phyloP scores from a whole-genome alignment of 2,329 filamentous ascomycete species.

The Epicoccum sorghinum region DNA sequence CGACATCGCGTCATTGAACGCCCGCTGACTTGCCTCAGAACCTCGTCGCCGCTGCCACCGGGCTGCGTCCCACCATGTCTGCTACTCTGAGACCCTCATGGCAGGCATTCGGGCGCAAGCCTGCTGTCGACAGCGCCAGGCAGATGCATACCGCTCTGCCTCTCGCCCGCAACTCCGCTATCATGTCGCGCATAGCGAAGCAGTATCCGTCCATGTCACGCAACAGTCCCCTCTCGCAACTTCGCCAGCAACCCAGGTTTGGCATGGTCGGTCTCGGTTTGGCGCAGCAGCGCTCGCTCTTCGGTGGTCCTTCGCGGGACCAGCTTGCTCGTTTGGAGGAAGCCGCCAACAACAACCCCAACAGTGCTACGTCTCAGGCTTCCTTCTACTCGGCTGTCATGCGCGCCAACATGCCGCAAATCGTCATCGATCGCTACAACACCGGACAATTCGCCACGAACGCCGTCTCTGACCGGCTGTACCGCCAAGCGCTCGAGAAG shows the following conservation, averaged over 20 bases:
- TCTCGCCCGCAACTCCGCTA: slow-evolving; percentile 36
- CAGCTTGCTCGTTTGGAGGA: slow-evolving; percentile 86
- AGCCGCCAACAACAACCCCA: slow-evolving; percentile 89
- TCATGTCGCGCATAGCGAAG: slow-evolving; percentile 31
- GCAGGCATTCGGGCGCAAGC: slow-evolving; percentile 34
- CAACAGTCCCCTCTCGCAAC: slow-evolving; percentile 39
- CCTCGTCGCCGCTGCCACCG: slow-evolving; percentile 46
- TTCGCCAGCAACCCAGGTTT: slow-evolving; percentile 37
- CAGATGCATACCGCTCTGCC: slow-evolving; percentile 30
- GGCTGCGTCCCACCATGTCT: slow-evolving; percentile 51
- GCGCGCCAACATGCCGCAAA: slow-evolving; percentile 90
- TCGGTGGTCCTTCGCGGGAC: slow-evolving; percentile 57
- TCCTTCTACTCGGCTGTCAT: slow-evolving; percentile 92
- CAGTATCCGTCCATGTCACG: slow-evolving; percentile 50
- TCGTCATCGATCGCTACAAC: slow-evolving; percentile 88
- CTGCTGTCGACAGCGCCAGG: slow-evolving; percentile 27
- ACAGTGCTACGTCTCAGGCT: slow-evolving; percentile 85
- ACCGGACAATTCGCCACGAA: slow-evolving; percentile 86
- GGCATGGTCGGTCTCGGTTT: slow-evolving; percentile 48
- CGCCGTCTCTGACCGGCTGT: slow-evolving; percentile 75
- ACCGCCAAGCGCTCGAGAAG: slow-evolving; percentile 73
- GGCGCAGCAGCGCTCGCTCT: slow-evolving; percentile 53
- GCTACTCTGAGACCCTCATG: slow-evolving; percentile 44
- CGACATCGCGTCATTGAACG: slow-evolving; percentile 26
- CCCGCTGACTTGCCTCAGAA: slow-evolving; percentile 48